Evolutionary conservation across 169 alveolate genomes (phyloP).

Genomic region (Cryptosporidium ubiquitum): DNA sequence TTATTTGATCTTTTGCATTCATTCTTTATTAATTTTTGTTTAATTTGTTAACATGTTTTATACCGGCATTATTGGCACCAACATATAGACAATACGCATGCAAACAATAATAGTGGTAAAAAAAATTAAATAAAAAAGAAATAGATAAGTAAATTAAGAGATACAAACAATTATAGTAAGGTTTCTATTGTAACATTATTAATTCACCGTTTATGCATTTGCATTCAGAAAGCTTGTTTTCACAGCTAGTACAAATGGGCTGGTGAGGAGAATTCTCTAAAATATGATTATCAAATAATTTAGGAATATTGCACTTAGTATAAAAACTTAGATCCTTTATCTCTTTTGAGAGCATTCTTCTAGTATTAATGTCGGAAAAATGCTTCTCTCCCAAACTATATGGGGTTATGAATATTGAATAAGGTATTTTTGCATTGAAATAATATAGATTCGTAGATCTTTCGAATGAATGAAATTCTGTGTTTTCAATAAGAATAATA

Average conservation of each 20-base stretch:
- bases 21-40: neutral
- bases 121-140: neutral
- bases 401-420: slow-evolving; percentile 33
- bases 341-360: neutral
- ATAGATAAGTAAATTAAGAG: neutral
- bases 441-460: slow-evolving; percentile 44
- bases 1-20: neutral
- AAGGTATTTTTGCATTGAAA: slow-evolving; percentile 54
- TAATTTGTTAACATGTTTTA: neutral
- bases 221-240: slow-evolving; percentile 8
- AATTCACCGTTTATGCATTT: slow-evolving; percentile 5
- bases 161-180: neutral
- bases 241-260: slow-evolving; percentile 16
- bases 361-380: slow-evolving; percentile 2
- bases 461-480: slow-evolving; percentile 46
- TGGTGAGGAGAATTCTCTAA: neutral
- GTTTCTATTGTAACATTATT: neutral
- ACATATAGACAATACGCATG: slow-evolving; percentile 27
- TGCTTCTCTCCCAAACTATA: slow-evolving; percentile 1
- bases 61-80: neutral
- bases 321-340: slow-evolving; percentile 24
- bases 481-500: slow-evolving; percentile 15
- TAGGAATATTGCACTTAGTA: slow-evolving; percentile 39
- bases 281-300: slow-evolving; percentile 20
- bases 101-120: neutral